Conservation (phyloP, 2,329 filamentous ascomycete species). For the Aspergillus quadrilineatus region DNA sequence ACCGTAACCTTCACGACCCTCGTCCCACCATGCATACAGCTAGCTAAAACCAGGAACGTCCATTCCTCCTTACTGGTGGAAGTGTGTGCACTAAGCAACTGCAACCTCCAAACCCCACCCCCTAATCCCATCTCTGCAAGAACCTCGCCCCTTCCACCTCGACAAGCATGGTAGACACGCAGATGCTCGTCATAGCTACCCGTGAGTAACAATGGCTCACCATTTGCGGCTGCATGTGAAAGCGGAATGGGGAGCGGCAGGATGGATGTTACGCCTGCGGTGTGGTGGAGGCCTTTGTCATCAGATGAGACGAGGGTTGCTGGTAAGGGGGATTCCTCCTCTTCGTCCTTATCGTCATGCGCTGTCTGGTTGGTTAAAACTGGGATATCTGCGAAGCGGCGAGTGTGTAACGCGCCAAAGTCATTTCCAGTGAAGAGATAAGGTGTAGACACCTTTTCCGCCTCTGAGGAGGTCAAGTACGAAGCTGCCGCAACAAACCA, state of each 20-base stretch:
- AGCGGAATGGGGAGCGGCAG: constrained; percentile 59
- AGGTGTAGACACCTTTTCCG: constrained; percentile 11
- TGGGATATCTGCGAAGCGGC: constrained; percentile 22
- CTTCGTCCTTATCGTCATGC: constrained; percentile 15
- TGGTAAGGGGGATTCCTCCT: constrained; percentile 13
- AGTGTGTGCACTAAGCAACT: constrained; percentile 43
- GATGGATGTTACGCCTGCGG: constrained; percentile 85
- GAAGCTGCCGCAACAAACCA: constrained; percentile 40
- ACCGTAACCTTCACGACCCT: constrained; percentile 57
- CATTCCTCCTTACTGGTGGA: constrained; percentile 9
- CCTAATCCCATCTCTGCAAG: constrained; percentile 66
- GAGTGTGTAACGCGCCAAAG: constrained; percentile 37
- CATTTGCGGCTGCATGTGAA: constrained; percentile 29
- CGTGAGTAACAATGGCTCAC: constrained; percentile 66
- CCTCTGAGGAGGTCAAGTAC: constrained; percentile 6
- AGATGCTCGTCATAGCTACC: constrained; percentile 90
- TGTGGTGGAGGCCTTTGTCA: constrained; percentile 61
- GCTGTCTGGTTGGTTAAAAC: background rate
- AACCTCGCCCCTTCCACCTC: constrained; percentile 43
- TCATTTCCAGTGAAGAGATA: constrained; percentile 43
- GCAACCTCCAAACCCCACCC: constrained; percentile 86
- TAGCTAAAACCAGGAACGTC: constrained; percentile 65
- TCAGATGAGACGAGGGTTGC: constrained; percentile 26
- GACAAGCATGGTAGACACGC: constrained; percentile 55
- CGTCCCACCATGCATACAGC: constrained; percentile 89